Percentiles rank a stretch among this genome's conserved stretches.
Evolutionary conservation across 2,329 filamentous ascomycete genomes (phyloP).

Genomic region (Trichoderma sp.): DNA sequence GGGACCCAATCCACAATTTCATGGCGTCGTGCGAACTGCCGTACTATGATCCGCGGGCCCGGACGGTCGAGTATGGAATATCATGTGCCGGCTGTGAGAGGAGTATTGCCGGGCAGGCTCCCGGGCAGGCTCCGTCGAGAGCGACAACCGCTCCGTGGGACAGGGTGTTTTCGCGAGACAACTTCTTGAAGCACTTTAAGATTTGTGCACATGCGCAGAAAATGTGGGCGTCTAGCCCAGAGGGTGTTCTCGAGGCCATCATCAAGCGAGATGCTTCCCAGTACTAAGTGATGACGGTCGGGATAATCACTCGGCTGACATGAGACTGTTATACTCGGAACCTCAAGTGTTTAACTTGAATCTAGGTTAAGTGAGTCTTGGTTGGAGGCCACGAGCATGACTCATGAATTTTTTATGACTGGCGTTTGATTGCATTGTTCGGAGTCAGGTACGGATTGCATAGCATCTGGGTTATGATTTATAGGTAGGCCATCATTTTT

Average conservation of each 20-base stretch:
- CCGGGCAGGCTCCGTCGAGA: not conserved
- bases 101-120: not conserved
- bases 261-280: not conserved
- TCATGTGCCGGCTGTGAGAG: slow-evolving; percentile 12
- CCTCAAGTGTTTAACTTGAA: not conserved
- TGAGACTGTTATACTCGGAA: not conserved
- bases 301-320: too few species aligned
- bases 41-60: slow-evolving; percentile 2
- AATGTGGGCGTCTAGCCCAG: slow-evolving; percentile 8
- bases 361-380: not conserved
- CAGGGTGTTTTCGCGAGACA: slow-evolving; percentile 8
- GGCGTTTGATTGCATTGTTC: not conserved
- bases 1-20: slow-evolving; percentile 14
- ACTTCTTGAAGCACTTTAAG: slow-evolving; percentile 14
- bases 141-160: not conserved
- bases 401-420: not conserved
- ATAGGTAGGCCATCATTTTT: not conserved
- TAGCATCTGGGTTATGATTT: not conserved
- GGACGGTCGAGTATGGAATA: not conserved
- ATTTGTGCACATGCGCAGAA: slow-evolving; percentile 5
- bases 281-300: not conserved
- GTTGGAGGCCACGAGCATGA: not conserved
- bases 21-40: slow-evolving; percentile 18
- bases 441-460: not conserved
- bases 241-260: not conserved